Evolutionary conservation across 768 basidiomycete species (phyloP), one percentile per base, ranked within the genome.

Genomic region (Hygrocybe punicea): DNA sequence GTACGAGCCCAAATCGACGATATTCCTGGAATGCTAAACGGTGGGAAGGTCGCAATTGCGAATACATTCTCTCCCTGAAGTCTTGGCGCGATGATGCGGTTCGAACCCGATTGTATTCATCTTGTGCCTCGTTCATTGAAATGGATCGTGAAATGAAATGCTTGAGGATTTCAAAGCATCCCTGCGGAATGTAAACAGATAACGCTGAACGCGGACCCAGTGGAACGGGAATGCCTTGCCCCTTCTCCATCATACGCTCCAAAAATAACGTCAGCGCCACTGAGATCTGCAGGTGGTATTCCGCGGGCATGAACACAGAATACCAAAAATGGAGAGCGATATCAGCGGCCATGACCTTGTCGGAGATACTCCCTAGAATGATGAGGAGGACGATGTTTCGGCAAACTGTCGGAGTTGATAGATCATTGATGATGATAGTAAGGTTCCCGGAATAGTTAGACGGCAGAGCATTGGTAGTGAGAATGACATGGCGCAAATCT

Each of bases 251-350:
- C 47, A 67, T 33, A 40, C 65, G 47, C 11, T 59, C 35, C 1
- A 68, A 48, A 24, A 72, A 59, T 45, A 64, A 57, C 2, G 55
- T 21, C 3, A 68, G 45, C 17, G 70, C 54, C 17, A 57, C 56
- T 3, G 67, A 40, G 0, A 67, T 44, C 24, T 58, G 51, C 3
- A 57, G 6, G 11, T 61, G 61, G 57, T 78, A 73, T 42, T 68
- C 65, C 37, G 51, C 53, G 6, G 78, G 77, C 40, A 80, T 49
- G 56, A 75, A 76, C 6, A 69, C 69, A 1, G 80, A 81, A 53
- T 79, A 79, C 76, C 77, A 80, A 51, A 78, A 74, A 56, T 81
- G 80, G 19, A 80, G 68, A 5, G 78, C 79, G 3, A 72, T 62
- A 37, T 81, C 81, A 7, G 72, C 79, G 1, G 75, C 76, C 17